Base-by-base conservation (phyloP, 2,329 filamentous ascomycete genomes). In the Pseudogymnoascus sp. region DNA sequence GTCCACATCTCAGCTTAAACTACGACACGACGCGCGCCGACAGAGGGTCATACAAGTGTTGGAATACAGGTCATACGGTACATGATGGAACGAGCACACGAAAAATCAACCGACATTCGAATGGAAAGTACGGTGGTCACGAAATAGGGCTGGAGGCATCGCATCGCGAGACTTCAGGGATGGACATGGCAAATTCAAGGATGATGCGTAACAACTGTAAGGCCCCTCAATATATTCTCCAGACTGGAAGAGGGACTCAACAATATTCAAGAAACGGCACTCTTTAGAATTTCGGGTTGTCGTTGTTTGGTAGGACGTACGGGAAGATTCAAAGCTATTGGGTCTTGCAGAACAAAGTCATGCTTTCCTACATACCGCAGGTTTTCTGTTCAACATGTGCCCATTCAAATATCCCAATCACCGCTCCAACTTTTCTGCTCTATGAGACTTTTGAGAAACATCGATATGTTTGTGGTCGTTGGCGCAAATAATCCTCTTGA, bases 181-280 rank as follows among this genome's bases (percentile, higher is more conserved):
- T 18, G 51, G 14, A 57, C 29, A 11, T 34, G 51, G 29, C 51
- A 57, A 34, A 57, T 21, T 57, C 29, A 16, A 57, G 29, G 51
- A 57, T 57, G 51, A 34, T 57, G 51, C 51, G 51, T 14, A 21
- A 57, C 18, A 57, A 57, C 29, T 57, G 51, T 57, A 57, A 57
- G 51, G 26, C 51, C 51, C 51, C 51, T 57, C 29, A 57, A 57
- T 57, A 54, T 31, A 18, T 34, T 57, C 51, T 18, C 10, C 14
- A 57, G 51, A 36, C 29, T 57, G 29, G 11, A 57, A 18, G 29
- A 34, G 51, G 29, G 12, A 34, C 51, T 57, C 51, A 57, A 57
- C 51, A 34, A 11, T 34, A 18, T 57, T 57, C 51, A 57, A 57
- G 51, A 57, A 34, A 34, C 51, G 51, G 51, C 51, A 57, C 51